Base-by-base conservation (phyloP, 148 eudicot species). In the Nyssa sinensis region DNA sequence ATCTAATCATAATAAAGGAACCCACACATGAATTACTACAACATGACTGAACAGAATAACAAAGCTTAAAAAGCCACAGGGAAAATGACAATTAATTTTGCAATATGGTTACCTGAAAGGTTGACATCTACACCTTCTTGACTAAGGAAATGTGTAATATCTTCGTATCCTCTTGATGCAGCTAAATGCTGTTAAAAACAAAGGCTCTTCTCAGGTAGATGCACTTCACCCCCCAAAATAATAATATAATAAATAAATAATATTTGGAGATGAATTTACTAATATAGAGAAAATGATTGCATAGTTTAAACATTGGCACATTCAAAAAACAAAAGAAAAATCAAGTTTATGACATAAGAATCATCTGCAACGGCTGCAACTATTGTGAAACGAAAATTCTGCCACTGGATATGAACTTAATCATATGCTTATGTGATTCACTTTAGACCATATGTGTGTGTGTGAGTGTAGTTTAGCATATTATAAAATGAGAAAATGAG, bases 151-250 rank as follows among this genome's bases (percentile, higher is more conserved):
- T 29, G 32, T 24, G 75, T 82, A 47, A 95, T 78, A 51, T 89
- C 88, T 74, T 88, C 96, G 58, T 88, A 84, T 69, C 99, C 99
- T 83, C 81, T 81, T 64, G 94, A 86, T 84, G 98, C 97, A 67
- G 97, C 93, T 62, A 95, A 86, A 86, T 95, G 99, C 99, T 95
- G 89, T 67, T 25, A 7, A 67, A 29, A 55, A 19, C 59, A 55
- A 55, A 24, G 24, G 25, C 19, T 55, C 9, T 37, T 37, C 44
- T 37, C n/a, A n/a, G n/a, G n/a, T n/a, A n/a, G n/a, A 37, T 37
- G 4, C 44, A 3, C 44, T 37, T 37, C n/a, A n/a, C n/a, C n/a
- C n/a, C n/a, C n/a, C n/a, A n/a, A n/a, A n/a, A n/a, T n/a, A n/a
- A n/a, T n/a, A n/a, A n/a, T n/a, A n/a, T n/a, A n/a, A n/a, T n/a